Base-by-base conservation (phyloP, 108 stramenopile genomes). In the Pelagomonas calceolata region DNA sequence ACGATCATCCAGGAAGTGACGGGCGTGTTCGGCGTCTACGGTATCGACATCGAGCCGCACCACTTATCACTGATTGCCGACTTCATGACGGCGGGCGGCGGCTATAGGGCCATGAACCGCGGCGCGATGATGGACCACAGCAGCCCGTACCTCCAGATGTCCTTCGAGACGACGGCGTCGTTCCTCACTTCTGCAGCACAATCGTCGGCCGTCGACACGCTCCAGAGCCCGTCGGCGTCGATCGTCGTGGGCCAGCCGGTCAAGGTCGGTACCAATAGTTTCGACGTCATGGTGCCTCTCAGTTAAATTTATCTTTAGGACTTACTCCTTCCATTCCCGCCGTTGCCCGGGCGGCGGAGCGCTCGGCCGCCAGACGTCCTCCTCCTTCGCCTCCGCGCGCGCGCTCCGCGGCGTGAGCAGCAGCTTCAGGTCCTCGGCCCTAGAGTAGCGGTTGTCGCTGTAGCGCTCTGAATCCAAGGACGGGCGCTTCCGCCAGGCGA, bases 1-100 rank as follows among this genome's bases (percentile, higher is more conserved):
- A 86, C 84, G 66, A 99, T 98, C 81, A 92, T 96, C 7, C 76
- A 91, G 29, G 97, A 99, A 85, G 92, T 99, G 68, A 83, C 85
- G n/a, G 82, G 85, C 44, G 98, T 99, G 18, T 99, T 99, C 80
- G 96, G 92, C 43, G 96, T 93, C 14, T 99, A 99, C 82, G 98
- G 98, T 68, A 99, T 99, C 73, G 79, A 82, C 30, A 97, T 99
- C 12, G 95, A 98, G 74, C 90, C 92, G n/a, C 84, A 97, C 34
- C 98, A 99, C 81, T 76, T 99, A 37, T 84, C 88, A 16, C 75
- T 99, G 68, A 95, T 99, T 74, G 96, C 96, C 32, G 98, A 99
- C 80, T 97, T 91, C 83, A 99, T 99, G 98, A 99, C 98, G 0
- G 93, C 85, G 75, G 84, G 87, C 72, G 98, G 98, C 37, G 96